phyloP scores from a whole-genome alignment of 164 flowering plant species.

The Litsea cubeba region DNA sequence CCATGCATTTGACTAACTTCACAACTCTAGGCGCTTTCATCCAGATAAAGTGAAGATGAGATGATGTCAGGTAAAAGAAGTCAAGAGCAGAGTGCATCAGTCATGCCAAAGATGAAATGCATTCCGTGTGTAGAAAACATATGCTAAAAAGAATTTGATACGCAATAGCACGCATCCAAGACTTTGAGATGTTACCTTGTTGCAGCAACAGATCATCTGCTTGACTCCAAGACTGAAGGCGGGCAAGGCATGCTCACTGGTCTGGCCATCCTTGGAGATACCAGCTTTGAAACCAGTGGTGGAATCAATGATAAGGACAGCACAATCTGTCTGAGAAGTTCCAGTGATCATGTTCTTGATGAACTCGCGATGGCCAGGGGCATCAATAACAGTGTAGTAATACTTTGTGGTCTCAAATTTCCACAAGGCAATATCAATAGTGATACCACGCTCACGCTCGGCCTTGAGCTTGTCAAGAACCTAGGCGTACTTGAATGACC shows the following conservation, averaged over 20 bases:
- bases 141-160: too few species aligned
- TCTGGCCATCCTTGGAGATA: constrained; percentile 86
- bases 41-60: too few species aligned
- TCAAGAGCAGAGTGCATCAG: too few species aligned
- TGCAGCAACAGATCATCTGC: constrained; percentile 83
- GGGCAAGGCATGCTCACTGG: constrained; percentile 79
- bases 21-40: too few species aligned
- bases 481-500: constrained; percentile 87
- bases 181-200: constrained; percentile 41
- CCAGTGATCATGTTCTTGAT: constrained; percentile 91
- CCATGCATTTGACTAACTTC: too few species aligned
- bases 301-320: constrained; percentile 73
- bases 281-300: constrained; percentile 88
- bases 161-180: too few species aligned
- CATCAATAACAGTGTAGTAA: constrained; percentile 86
- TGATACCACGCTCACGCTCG: constrained; percentile 83
- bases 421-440: constrained; percentile 81
- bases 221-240: constrained; percentile 77
- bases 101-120: too few species aligned
- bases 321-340: constrained; percentile 81
- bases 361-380: constrained; percentile 84
- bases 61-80: too few species aligned
- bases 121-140: too few species aligned
- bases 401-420: constrained; percentile 82
- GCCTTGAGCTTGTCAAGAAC: constrained; percentile 84